Percentiles rank a stretch among this genome's conserved stretches.
Evolutionary conservation across 208 protist species (phyloP).

Genomic region (Wallacemonas sp.): DNA sequence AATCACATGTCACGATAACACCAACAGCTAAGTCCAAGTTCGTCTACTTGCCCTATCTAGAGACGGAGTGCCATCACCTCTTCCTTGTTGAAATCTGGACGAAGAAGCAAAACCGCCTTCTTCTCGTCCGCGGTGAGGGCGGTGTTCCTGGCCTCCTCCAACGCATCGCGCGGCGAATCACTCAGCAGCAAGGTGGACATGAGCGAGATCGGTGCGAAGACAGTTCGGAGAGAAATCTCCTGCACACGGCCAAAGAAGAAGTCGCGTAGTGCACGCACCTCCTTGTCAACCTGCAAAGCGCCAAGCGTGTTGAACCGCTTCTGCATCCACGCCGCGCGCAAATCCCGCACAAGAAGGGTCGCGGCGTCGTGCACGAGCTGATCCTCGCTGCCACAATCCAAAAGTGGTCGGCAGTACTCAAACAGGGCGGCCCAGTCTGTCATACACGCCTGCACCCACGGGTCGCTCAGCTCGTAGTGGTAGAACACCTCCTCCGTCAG

Average conservation of each 20-base stretch:
- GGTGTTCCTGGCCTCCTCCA: conserved; percentile 58
- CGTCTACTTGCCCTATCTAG: conserved; percentile 4
- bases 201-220: conserved; percentile 49
- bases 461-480: conserved; percentile 81
- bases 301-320: conserved; percentile 69
- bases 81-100: conserved; percentile 66
- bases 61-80: conserved; percentile 58
- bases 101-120: conserved; percentile 49
- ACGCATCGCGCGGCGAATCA: conserved; percentile 65
- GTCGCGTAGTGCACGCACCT: conserved; percentile 63
- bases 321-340: conserved; percentile 43
- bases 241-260: conserved; percentile 60
- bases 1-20: no score
- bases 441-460: conserved; percentile 75
- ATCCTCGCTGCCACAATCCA: conserved; percentile 36
- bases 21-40: no score
- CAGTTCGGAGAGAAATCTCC: conserved; percentile 57
- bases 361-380: conserved; percentile 48
- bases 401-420: conserved; percentile 29
- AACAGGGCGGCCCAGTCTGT: conserved; percentile 34
- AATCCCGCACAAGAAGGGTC: conserved; percentile 17
- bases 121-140: conserved; percentile 80
- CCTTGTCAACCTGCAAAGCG: conserved; percentile 81
- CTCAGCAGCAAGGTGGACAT: conserved; percentile 61
- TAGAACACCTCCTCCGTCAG: conserved; percentile 75